Base-by-base conservation (phyloP, 2,329 filamentous ascomycete genomes). In the Calycina herbarum region DNA sequence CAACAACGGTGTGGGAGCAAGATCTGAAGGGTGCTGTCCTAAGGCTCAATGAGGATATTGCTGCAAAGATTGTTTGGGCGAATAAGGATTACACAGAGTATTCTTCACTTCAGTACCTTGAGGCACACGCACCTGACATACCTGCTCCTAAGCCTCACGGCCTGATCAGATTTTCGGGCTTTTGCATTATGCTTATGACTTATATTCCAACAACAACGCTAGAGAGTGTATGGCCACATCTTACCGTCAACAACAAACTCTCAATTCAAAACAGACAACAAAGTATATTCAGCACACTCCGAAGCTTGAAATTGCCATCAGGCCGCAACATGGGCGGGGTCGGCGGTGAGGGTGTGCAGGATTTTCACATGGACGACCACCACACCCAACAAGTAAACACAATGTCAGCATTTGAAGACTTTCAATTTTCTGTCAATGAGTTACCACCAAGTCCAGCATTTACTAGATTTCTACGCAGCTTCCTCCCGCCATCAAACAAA, bases 81-180 rank as follows among this genome's bases (percentile, higher is more conserved):
- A 65, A 65, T 54, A n/a, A 58, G 17, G 48, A 66, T 51, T 66
- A 64, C 31, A 67, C 64, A 4, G 66, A 68, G 51, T 68, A 68
- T 51, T 63, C 64, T 5, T 62, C 59, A 8, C 38, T 68, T 31
- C 58, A 66, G 51, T 67, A 68, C 57, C 66, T 68, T 24, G 35
- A 38, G 15, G 27, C 31, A 40, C 59, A 67, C 59, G 64, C 66
- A 20, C 58, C 61, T 51, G 66, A 64, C 24, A 29, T 68, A 59
- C 64, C 66, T 4, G 61, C 29, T 8, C 66, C 66, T 24, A 66
- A 63, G 45, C 64, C 66, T 42, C 67, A 68, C 58, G 65, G 65
- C 1, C 58, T 68, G 48, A 40, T 68, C 27, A 67, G 63, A 57
- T 62, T 68, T 61, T n/a, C 31, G 6, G 61, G n/a, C 31, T 35